These are phyloP conservation scores for Catunica adiposa DNA, from an alignment of 2,329 filamentous ascomycete species.

Conservation along the genomic window DNA sequence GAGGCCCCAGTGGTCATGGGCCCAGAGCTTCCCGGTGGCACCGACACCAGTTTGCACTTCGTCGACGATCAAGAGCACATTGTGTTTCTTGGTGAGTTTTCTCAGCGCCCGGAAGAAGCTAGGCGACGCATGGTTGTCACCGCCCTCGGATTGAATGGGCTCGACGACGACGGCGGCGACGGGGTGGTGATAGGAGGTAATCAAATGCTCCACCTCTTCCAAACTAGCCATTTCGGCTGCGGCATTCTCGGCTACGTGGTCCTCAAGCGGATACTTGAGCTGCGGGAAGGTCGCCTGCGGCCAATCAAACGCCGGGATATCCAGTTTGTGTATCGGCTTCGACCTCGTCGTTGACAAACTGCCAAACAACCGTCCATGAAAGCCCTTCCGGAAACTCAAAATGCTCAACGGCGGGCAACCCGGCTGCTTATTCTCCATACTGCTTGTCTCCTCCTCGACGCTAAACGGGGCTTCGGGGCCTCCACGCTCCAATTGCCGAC, in stretches of 20 bases:
- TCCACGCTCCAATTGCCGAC: conserved; percentile 54
- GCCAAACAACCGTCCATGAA: conserved; percentile 70
- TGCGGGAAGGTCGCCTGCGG: conserved; percentile 66
- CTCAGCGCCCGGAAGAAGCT: conserved; percentile 64
- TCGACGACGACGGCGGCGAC: conserved; percentile 61
- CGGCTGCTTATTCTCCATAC: conserved; percentile 56
- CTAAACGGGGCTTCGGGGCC: conserved; percentile 55
- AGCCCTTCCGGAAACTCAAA: conserved; percentile 59
- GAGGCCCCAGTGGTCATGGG: conserved; percentile 58
- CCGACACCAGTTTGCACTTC: conserved; percentile 74
- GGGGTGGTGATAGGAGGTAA: conserved; percentile 49
- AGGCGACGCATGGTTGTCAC: conserved; percentile 68
- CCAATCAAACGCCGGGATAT: conserved; percentile 81
- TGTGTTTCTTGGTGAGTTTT: conserved; percentile 51
- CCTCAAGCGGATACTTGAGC: conserved; percentile 60
- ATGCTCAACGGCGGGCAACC: conserved; percentile 62
- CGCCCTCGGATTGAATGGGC: conserved; percentile 69
- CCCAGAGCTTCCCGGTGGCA: conserved; percentile 79
- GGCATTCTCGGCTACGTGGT: conserved; percentile 51
- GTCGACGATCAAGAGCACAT: conserved; percentile 62
- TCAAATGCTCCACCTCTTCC: conserved; percentile 53
- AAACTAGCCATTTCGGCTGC: conserved; percentile 57
- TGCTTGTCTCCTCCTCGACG: conserved; percentile 46
- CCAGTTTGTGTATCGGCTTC: conserved; percentile 73
- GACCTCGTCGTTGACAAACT: conserved; percentile 62